Evolutionary conservation across 176 grass and related monocot genomes (phyloP), one percentile per base, ranked within the genome.

Genomic region (Aegilops sharonensis): DNA sequence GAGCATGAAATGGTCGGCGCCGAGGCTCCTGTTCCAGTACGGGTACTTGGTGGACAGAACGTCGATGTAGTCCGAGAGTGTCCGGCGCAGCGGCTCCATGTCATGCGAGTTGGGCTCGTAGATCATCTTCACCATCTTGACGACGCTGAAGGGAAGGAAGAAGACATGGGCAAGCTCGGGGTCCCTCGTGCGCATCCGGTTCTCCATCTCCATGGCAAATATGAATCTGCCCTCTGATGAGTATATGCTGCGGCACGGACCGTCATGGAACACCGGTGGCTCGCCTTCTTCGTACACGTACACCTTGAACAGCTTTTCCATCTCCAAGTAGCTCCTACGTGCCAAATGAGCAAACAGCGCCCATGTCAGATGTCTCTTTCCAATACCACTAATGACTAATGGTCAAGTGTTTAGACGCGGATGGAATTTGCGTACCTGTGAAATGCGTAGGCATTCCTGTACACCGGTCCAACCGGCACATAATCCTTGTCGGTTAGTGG

Each of bases 181-280:
- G 79, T 94, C 75, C 23, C 60, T 48, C 25, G 91, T 95, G 25
- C 90, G 81, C 57, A 98, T 63, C 64, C 42, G 68, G 70, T 48
- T 84, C 47, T 91, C 90, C 63, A 36, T 76, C 88, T 98, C 96
- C 88, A 98, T 89, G 78, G 45, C 47, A 36, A 95, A 77, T 72
- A 98, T 98, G 83, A 98, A 98, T 65, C 90, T 78, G 27, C 96
- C 96, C 70, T 98, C 96, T 0, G 92, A 89, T n/a, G 96, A 98
- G 57, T 98, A 98, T 50, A 98, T 98, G 80, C 93, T 95, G 18
- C 76, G 81, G 45, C 96, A 98, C 5, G 96, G 96, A 6, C 96
- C 96, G 52, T 95, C 96, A 14, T 98, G 96, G 84, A 98, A 98
- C 83, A 98, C 84, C 23, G 96, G 96, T 11, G 96, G 96, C 75